Evolutionary conservation across 148 eudicot genomes (phyloP).

Genomic region (Euryodendron excelsum): DNA sequence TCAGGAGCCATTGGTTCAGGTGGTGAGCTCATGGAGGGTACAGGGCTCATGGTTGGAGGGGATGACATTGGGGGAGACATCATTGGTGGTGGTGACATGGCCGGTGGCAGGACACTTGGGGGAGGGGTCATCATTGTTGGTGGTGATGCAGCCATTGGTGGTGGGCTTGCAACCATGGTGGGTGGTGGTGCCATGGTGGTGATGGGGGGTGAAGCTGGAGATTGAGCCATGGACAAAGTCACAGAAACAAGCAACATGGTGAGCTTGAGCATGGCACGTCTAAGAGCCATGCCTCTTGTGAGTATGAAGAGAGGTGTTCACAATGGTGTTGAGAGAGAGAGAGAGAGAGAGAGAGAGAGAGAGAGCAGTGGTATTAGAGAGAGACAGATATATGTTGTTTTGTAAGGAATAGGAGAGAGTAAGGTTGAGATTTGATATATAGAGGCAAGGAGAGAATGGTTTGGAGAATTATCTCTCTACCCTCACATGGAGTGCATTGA

Average conservation of each 20-base stretch:
- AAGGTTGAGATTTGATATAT: conserved; percentile 14
- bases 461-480: neutral
- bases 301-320: neutral
- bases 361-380: no score
- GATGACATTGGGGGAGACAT: neutral
- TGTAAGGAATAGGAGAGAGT: no score
- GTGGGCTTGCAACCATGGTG: neutral
- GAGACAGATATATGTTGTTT: no score
- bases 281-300: conserved; percentile 13
- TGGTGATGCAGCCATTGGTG: neutral
- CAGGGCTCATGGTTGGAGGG: conserved; percentile 6
- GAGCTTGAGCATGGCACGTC: conserved; percentile 13
- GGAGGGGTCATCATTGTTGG: conserved; percentile 2
- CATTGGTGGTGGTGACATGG: conserved; percentile 8
- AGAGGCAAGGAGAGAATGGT: neutral
- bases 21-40: neutral
- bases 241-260: conserved; percentile 9
- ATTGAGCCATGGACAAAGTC: conserved; percentile 12
- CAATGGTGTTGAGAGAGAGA: neutral
- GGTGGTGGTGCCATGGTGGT: conserved; percentile 11
- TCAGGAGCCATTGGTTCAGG: neutral
- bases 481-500: neutral
- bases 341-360: neutral
- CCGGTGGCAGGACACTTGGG: neutral
- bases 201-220: conserved; percentile 1